Evolutionary conservation across 176 grass and related monocot species (phyloP), one percentile per base, ranked within the genome.

Genomic region (Coix lacrymajobi): DNA sequence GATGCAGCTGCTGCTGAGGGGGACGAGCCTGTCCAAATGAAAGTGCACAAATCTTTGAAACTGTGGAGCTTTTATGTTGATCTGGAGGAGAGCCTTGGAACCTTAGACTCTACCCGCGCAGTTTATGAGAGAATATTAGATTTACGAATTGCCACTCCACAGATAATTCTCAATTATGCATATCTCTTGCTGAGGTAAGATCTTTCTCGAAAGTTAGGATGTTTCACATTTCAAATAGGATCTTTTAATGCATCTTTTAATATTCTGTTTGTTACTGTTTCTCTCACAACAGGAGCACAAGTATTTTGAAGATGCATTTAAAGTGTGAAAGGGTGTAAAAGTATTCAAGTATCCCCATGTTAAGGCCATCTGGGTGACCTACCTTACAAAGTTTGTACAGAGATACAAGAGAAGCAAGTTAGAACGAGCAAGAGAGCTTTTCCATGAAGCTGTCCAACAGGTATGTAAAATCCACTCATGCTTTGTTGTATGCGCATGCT

Each of bases 61-160:
- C 16, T 97, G n/a, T 97, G 94, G 94, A 97, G 94, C 58, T 85
- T 97, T 74, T 97, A 97, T 68, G 94, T 93, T 58, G 94, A 97
- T 84, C 81, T 96, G 66, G 90, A 96, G 76, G 90, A 96, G 73
- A 96, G 93, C 63, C 81, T 96, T 62, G 93, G 93, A 48, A 88
- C 88, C 9, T 70, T 96, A 72, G 88, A 96, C 69, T 90, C 93
- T 32, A 93, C 90, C 39, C 76, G 90, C 75, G 88, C 79, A 20
- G 93, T 96, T 79, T 96, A 96, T 76, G 90, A 96, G 85, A 90
- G 88, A 84, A 93, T 94, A 85, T 77, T 94, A 63, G 92, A 94
- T 89, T 63, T 94, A 69, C 80, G 92, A 83, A 94, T 94, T 78
- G 93, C 90, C 7, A 96, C 93, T 66, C 93, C 93, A 1, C 90